Percentiles rank a stretch among this genome's conserved stretches.
These are phyloP conservation scores for Leptographium lundbergii DNA, from an alignment of 2,329 filamentous ascomycete species.

Conservation along the genomic window DNA sequence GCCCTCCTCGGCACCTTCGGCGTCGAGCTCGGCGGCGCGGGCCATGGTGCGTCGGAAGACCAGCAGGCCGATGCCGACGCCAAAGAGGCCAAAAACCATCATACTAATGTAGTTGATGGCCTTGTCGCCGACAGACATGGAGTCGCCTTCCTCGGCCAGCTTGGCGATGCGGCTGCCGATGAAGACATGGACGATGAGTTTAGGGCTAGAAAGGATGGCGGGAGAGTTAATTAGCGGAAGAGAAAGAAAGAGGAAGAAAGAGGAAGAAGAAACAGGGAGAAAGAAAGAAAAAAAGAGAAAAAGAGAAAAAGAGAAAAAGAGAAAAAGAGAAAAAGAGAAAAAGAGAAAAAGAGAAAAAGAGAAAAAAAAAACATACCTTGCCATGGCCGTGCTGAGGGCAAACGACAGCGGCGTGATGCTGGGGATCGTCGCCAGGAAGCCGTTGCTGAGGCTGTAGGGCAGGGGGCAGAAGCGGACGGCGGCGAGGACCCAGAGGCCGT, in stretches of 20 bases:
- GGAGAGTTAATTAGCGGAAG: no score
- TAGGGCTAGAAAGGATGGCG: conserved; percentile 46
- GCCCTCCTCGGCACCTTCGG: conserved; percentile 29
- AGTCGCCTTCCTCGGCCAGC: conserved; percentile 70
- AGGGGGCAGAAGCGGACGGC: conserved; percentile 89
- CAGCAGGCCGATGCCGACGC: conserved; percentile 64
- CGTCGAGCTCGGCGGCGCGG: conserved; percentile 42
- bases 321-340: conserved; percentile 1
- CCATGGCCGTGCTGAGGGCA: conserved; percentile 67
- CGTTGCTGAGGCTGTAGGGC: conserved; percentile 87
- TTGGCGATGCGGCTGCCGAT: conserved; percentile 73
- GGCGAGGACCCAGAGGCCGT: conserved; percentile 76
- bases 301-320: not conserved
- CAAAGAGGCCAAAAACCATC: conserved; percentile 55
- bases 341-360: not conserved
- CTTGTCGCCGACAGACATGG: conserved; percentile 70
- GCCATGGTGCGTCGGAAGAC: conserved; percentile 67
- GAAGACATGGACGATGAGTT: conserved; percentile 84
- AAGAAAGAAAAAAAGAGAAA: not conserved
- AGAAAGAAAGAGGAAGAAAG: no score
- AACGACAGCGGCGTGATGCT: conserved; percentile 69
- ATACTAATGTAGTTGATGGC: conserved; percentile 77
- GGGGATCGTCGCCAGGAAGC: conserved; percentile 85
- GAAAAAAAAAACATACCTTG: conserved; percentile 32
- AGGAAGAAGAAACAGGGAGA: not conserved